A percentile compares a stretch with the other conserved stretches of the same genome.
Evolutionary conservation across 176 grass and related monocot genomes (phyloP).

Genomic region (Puccinellia tenuiflora): DNA sequence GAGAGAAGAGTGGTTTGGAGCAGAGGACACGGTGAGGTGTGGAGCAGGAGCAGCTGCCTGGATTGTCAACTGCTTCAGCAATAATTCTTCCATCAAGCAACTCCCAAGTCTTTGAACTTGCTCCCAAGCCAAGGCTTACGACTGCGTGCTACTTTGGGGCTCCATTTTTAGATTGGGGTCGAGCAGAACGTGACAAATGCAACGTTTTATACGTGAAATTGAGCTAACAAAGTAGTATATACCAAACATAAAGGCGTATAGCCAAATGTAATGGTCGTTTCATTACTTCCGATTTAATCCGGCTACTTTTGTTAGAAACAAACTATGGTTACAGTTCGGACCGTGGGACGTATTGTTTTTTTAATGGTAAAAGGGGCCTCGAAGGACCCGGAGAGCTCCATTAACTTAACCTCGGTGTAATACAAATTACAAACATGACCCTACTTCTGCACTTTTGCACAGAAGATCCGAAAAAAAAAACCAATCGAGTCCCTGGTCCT

Average conservation of each 20-base stretch:
- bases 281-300: background rate
- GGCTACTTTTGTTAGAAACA: background rate
- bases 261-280: background rate
- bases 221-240: background rate
- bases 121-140: background rate
- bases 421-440: no score
- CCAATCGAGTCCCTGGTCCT: no score
- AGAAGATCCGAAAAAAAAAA: no score
- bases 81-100: slow-evolving; percentile 12
- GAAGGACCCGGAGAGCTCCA: no score
- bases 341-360: no score
- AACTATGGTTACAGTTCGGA: background rate
- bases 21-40: slow-evolving; percentile 23
- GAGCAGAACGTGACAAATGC: background rate
- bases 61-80: slow-evolving; percentile 19
- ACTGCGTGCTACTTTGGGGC: background rate
- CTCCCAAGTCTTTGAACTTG: background rate
- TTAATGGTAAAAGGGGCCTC: no score
- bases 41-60: slow-evolving; percentile 33
- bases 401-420: no score
- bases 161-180: background rate
- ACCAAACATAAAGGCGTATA: background rate
- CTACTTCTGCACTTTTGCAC: no score
- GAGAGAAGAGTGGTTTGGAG: background rate
- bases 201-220: background rate